Conservation (phyloP, 495 filamentous ascomycete genomes). For the Parathielavia appendiculata region DNA sequence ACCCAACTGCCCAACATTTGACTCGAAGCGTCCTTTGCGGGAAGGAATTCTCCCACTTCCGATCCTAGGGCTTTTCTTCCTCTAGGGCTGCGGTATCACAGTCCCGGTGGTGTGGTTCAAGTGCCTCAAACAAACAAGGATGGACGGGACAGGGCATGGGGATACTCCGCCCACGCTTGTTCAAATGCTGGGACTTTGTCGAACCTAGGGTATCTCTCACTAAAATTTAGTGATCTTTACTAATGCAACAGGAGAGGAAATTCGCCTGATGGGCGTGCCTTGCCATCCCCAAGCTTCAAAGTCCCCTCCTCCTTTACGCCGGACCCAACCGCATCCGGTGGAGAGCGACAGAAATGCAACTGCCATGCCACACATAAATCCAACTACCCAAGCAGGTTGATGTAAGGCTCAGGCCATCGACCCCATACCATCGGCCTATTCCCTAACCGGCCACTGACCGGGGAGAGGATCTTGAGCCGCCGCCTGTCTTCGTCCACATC, state of each 20-base stretch:
- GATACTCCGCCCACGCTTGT: too few relatives aligned
- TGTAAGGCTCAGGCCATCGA: slow-evolving; percentile 50
- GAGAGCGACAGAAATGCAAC: neutral
- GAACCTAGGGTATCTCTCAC: neutral
- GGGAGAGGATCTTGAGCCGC: slow-evolving; percentile 73
- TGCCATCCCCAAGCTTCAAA: too few relatives aligned
- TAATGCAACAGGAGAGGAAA: too few relatives aligned
- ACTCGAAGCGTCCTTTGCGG: too few relatives aligned
- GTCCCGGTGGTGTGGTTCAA: neutral
- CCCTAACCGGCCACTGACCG: slow-evolving; percentile 72
- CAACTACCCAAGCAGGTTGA: slow-evolving; percentile 42
- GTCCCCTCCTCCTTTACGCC: neutral
- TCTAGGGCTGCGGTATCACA: neutral
- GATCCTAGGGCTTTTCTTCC: neutral
- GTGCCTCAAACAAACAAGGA: neutral
- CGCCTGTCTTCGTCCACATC: slow-evolving; percentile 84
- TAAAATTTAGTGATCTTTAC: too few relatives aligned
- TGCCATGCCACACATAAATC: neutral
- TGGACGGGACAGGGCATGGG: too few relatives aligned
- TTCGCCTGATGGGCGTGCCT: too few relatives aligned
- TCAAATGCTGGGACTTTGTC: neutral
- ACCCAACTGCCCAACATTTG: too few relatives aligned
- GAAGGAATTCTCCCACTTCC: too few relatives aligned
- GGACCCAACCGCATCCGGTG: neutral
- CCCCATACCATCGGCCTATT: slow-evolving; percentile 67